A percentile compares a stretch with the other conserved stretches of the same genome.
These are phyloP conservation scores for Hypsizygus marmoreus DNA, from an alignment of 768 basidiomycete species.

Conservation along the genomic window DNA sequence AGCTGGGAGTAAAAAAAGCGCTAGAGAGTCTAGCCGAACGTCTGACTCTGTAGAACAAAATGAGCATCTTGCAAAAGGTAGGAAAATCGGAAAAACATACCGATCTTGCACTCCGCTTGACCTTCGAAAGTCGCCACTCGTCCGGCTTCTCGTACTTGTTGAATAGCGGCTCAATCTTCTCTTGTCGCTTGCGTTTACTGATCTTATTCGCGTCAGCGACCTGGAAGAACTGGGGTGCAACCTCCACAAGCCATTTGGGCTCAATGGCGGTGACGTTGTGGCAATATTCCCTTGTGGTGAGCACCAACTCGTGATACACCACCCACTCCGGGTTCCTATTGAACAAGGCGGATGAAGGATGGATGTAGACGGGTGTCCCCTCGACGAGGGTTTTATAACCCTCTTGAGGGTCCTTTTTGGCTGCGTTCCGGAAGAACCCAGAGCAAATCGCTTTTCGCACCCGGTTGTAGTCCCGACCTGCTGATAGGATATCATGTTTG, in stretches of 20 bases:
- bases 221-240: slow-evolving; percentile 98
- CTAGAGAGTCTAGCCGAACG: slow-evolving; percentile 90
- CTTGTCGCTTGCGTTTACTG: slow-evolving; percentile 92
- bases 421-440: slow-evolving; percentile 97
- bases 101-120: slow-evolving; percentile 89
- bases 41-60: slow-evolving; percentile 66
- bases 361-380: slow-evolving; percentile 98
- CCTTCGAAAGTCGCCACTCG: slow-evolving; percentile 92
- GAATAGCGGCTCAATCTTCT: slow-evolving; percentile 95
- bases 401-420: slow-evolving; percentile 97
- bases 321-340: slow-evolving; percentile 97
- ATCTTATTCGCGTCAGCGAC: slow-evolving; percentile 98
- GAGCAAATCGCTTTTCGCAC: slow-evolving; percentile 96
- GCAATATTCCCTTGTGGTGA: slow-evolving; percentile 95
- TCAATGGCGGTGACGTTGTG: slow-evolving; percentile 94
- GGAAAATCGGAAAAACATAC: slow-evolving; percentile 34
- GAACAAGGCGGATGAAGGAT: slow-evolving; percentile 95
- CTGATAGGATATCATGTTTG: slow-evolving; percentile 94
- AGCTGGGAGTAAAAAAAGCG: no score
- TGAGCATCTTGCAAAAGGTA: slow-evolving; percentile 16
- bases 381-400: slow-evolving; percentile 98
- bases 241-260: slow-evolving; percentile 98
- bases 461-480: slow-evolving; percentile 89
- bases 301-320: slow-evolving; percentile 92
- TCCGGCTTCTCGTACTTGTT: slow-evolving; percentile 96